A percentile compares a stretch with the other conserved stretches of the same genome.
Evolutionary conservation across 495 filamentous ascomycete genomes (phyloP).

Genomic region (Pseudoneurospora amorphoporcata): DNA sequence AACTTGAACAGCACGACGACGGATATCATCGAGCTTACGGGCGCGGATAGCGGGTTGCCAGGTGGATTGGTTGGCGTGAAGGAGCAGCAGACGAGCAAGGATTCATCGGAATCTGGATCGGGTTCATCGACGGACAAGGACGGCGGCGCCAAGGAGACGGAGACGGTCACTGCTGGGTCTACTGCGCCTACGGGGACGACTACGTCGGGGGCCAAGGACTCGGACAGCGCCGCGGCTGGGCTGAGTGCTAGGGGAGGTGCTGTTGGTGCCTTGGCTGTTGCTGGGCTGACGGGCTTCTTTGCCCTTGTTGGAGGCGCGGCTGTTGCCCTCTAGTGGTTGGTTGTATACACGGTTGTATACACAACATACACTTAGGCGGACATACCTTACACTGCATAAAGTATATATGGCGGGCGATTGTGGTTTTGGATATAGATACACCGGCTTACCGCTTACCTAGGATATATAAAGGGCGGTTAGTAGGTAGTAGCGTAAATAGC

Average conservation of each 20-base stretch:
- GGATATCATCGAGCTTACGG: constrained; percentile 33
- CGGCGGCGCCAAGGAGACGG: neutral
- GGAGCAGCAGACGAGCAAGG: constrained; percentile 15
- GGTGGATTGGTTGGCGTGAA: constrained; percentile 23
- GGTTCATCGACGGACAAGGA: neutral
- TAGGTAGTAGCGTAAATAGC: neutral
- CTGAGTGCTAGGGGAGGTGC: constrained; percentile 4
- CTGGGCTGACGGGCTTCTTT: constrained; percentile 11
- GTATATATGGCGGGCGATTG: neutral
- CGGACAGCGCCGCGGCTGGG: neutral
- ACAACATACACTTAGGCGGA: neutral
- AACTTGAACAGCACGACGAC: constrained; percentile 62
- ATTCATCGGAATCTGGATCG: neutral
- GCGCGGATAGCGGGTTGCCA: constrained; percentile 28
- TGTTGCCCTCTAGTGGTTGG: constrained; percentile 11
- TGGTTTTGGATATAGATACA: neutral
- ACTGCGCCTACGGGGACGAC: neutral
- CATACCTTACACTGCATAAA: neutral
- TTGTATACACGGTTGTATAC: neutral
- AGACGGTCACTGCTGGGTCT: neutral
- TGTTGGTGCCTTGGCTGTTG: constrained; percentile 9
- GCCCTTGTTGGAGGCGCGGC: constrained; percentile 17
- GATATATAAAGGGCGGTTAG: neutral
- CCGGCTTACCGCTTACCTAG: neutral
- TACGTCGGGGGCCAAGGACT: neutral